phyloP scores from a whole-genome alignment of 352 stramenopile species.

The Globisporangium radiosum region DNA sequence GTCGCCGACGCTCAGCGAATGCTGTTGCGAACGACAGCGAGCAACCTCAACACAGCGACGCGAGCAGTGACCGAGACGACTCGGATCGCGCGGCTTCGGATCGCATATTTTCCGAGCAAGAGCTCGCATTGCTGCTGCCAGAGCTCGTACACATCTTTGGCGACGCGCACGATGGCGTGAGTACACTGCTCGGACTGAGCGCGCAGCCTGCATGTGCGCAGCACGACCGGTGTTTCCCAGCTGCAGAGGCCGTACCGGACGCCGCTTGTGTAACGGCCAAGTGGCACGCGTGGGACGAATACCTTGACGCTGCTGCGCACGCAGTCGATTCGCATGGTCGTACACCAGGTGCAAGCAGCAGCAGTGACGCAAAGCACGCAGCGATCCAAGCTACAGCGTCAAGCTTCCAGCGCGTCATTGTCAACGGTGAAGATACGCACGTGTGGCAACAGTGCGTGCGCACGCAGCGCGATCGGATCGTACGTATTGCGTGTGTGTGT shows the following conservation, averaged over 20 bases:
- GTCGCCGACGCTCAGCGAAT: background rate
- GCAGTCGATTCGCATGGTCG: background rate
- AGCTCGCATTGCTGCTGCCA: constrained; percentile 18
- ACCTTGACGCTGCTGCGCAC: constrained; percentile 7
- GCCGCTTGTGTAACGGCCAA: constrained; percentile 11
- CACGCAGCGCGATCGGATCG: constrained; percentile 9
- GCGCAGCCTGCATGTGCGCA: background rate
- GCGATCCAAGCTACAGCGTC: constrained; percentile 2
- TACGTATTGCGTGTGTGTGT: constrained; percentile 3
- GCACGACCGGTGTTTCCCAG: constrained; percentile 13
- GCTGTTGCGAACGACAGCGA: background rate
- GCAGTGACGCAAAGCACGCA: background rate
- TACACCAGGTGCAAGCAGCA: background rate
- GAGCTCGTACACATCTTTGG: constrained; percentile 23
- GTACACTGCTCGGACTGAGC: constrained; percentile 15
- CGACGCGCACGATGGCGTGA: constrained; percentile 21
- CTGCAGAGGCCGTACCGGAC: background rate
- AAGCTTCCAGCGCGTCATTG: constrained; percentile 4
- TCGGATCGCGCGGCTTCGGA: background rate
- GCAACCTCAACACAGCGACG: background rate
- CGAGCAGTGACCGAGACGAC: no score
- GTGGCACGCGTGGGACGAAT: constrained; percentile 22
- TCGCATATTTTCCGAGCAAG: constrained; percentile 7
- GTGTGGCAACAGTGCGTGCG: background rate
- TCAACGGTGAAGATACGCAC: background rate